A percentile compares a stretch with the other conserved stretches of the same genome.
Conservation (phyloP, 164 flowering plant species). For the grape (Vitis vinifera) region ASM3070453v1 NC_081823.1:23665501-23666000, state of each 20-base stretch:
- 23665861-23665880: slow-evolving; percentile 67
- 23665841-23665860: slow-evolving; percentile 48
- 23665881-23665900: slow-evolving; percentile 77
- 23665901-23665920: slow-evolving; percentile 46
- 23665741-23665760: slow-evolving; percentile 45
- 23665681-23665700: slow-evolving; percentile 35
- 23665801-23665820: slow-evolving; percentile 75
- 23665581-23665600: slow-evolving; percentile 50
- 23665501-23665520: too few relatives aligned
- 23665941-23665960: too few relatives aligned
- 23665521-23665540: too few relatives aligned
- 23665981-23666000: too few relatives aligned
- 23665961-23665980: too few relatives aligned
- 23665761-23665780: slow-evolving; percentile 71
- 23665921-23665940: too few relatives aligned
- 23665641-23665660: slow-evolving; percentile 53
- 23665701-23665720: slow-evolving; percentile 43
- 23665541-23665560: too few relatives aligned
- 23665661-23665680: slow-evolving; percentile 46
- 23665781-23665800: slow-evolving; percentile 66
- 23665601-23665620: slow-evolving; percentile 66
- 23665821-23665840: slow-evolving; percentile 49
- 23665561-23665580: slow-evolving; percentile 38
- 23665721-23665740: slow-evolving; percentile 45
- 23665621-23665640: slow-evolving; percentile 66